phyloP scores from a whole-genome alignment of 495 filamentous ascomycete species.

The Saxophila tyrrhenica region DNA sequence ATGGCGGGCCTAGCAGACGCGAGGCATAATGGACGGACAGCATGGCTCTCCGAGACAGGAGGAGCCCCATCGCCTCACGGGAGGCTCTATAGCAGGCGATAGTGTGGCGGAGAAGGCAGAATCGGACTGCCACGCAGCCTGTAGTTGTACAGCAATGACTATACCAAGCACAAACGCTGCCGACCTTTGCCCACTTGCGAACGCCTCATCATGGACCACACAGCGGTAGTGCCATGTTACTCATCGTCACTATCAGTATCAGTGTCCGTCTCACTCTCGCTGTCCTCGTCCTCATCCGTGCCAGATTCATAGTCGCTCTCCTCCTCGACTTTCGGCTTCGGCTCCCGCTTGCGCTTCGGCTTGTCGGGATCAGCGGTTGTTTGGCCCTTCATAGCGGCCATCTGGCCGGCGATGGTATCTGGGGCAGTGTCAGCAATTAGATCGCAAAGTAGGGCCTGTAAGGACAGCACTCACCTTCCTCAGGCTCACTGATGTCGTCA shows the following conservation, averaged over 20 bases:
- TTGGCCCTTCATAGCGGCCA: constrained; percentile 74
- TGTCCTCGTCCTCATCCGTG: constrained; percentile 34
- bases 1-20: too few relatives aligned
- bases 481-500: constrained; percentile 58
- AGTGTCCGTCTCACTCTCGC: constrained; percentile 53
- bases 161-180: not conserved
- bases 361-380: constrained; percentile 28
- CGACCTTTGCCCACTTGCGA: not conserved
- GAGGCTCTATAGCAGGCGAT: too few relatives aligned
- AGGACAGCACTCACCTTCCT: constrained; percentile 62
- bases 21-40: too few relatives aligned
- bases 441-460: not conserved
- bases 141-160: too few relatives aligned
- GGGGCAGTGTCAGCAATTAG: constrained; percentile 1
- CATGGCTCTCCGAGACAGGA: too few relatives aligned
- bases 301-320: constrained; percentile 51
- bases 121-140: too few relatives aligned
- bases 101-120: too few relatives aligned
- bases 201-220: not conserved
- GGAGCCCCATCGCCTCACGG: too few relatives aligned
- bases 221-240: not conserved
- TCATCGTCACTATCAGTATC: constrained; percentile 51
- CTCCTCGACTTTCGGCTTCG: constrained; percentile 39
- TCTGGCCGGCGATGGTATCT: constrained; percentile 94
- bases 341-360: constrained; percentile 41